Evolutionary conservation across 108 stramenopile species (phyloP).

Genomic region (Pseudonitzschia multiseries): DNA sequence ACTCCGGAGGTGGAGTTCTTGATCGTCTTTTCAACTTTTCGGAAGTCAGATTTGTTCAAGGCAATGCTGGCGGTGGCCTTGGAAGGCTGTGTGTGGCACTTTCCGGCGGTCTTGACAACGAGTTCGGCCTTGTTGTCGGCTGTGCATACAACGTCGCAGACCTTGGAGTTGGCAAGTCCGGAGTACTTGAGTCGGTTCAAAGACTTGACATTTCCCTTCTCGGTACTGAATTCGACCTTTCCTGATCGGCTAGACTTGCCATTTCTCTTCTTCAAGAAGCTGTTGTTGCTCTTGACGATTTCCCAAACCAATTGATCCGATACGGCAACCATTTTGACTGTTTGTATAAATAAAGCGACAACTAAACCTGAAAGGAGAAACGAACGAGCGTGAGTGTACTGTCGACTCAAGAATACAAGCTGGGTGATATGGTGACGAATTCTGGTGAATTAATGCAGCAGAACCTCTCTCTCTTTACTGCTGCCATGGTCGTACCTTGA

Average conservation of each 20-base stretch:
- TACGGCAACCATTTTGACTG: constrained; percentile 73
- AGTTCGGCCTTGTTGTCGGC: constrained; percentile 74
- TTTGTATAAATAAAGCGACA: constrained; percentile 6
- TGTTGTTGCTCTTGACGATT: constrained; percentile 81
- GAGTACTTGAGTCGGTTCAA: constrained; percentile 91
- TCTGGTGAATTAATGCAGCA: background rate
- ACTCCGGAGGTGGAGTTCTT: constrained; percentile 68
- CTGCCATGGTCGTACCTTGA: constrained; percentile 5
- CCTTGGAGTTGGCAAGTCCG: constrained; percentile 91
- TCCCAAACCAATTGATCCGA: constrained; percentile 92
- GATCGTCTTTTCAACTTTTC: constrained; percentile 75
- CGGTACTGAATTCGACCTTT: constrained; percentile 76
- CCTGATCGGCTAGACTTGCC: constrained; percentile 89
- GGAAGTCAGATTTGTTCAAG: constrained; percentile 85
- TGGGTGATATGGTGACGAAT: background rate
- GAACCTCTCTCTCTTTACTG: background rate
- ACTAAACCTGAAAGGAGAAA: constrained; percentile 5
- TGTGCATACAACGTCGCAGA: constrained; percentile 66
- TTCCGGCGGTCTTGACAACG: constrained; percentile 81
- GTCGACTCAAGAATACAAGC: background rate
- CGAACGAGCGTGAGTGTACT: background rate
- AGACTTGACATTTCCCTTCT: constrained; percentile 88
- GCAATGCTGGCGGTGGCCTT: constrained; percentile 66
- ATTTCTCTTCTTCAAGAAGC: constrained; percentile 91
- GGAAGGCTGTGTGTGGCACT: constrained; percentile 63